A percentile compares a stretch with the other conserved stretches of the same genome.
These are phyloP conservation scores for Pisolithus orientalis DNA, from an alignment of 768 basidiomycete genomes.

Conservation along the genomic window DNA sequence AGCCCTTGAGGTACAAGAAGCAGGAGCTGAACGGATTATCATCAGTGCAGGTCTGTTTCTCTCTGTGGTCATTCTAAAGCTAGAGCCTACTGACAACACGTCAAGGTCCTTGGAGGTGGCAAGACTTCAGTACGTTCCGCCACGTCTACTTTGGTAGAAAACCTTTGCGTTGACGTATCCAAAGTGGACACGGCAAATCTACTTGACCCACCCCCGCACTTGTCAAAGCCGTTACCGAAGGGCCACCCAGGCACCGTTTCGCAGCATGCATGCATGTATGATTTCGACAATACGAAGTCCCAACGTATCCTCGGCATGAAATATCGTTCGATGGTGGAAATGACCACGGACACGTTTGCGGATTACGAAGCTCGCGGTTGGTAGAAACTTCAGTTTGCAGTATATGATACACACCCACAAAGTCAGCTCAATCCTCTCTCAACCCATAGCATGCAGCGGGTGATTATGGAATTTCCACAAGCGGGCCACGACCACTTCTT, in stretches of 20 bases:
- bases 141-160: too few species aligned
- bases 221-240: slow-evolving; percentile 23
- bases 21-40: slow-evolving; percentile 54
- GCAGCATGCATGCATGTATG: slow-evolving; percentile 9
- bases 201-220: slow-evolving; percentile 25
- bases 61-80: not conserved
- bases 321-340: slow-evolving; percentile 35
- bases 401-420: not conserved
- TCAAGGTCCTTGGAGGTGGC: slow-evolving; percentile 25
- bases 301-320: slow-evolving; percentile 35
- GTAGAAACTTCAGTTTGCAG: not conserved
- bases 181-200: slow-evolving; percentile 34
- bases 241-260: slow-evolving; percentile 30
- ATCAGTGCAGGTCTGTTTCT: slow-evolving; percentile 27
- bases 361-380: slow-evolving; percentile 31
- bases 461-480: too few species aligned
- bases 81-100: not conserved
- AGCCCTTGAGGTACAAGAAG: slow-evolving; percentile 45
- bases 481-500: too few species aligned
- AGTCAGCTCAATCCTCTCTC: too few species aligned
- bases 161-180: not conserved
- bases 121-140: slow-evolving; percentile 22
- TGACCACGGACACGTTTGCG: slow-evolving; percentile 33
- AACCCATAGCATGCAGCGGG: too few species aligned
- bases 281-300: slow-evolving; percentile 33